A percentile compares a stretch with the other conserved stretches of the same genome.
These are phyloP conservation scores for Asterochloris sp. DNA, from an alignment of 139 green algal genomes.

Conservation along the genomic window DNA sequence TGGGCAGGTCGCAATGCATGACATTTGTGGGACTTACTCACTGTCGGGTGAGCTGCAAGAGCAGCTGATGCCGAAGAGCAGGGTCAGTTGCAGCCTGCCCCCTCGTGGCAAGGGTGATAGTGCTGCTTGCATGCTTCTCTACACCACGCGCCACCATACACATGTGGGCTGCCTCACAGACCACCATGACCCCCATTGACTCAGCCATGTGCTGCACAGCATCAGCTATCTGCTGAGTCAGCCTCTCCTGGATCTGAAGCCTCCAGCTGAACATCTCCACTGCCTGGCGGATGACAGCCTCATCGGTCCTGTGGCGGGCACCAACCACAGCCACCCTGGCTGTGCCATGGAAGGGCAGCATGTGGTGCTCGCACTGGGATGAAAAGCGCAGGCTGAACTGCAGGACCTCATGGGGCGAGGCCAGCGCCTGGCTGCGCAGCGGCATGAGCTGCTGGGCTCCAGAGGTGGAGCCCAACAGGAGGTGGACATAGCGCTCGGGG, in stretches of 20 bases:
- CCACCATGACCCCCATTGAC: conserved; percentile 64
- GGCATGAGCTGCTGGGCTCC: conserved; percentile 44
- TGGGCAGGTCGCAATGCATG: no score
- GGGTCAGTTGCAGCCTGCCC: conserved; percentile 43
- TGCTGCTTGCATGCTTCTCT: conserved; percentile 80
- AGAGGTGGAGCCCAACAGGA: conserved; percentile 55
- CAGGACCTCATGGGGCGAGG: conserved; percentile 1
- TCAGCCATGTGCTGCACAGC: conserved; percentile 38
- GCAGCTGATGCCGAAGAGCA: conserved; percentile 20
- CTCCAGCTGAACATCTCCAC: conserved; percentile 58
- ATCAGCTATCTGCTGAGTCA: conserved; percentile 84
- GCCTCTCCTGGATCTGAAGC: conserved; percentile 82
- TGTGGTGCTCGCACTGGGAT: conserved; percentile 93
- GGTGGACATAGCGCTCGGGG: conserved; percentile 47
- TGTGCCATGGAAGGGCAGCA: conserved; percentile 93
- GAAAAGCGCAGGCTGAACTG: conserved; percentile 23
- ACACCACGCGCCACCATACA: conserved; percentile 96
- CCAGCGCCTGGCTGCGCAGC: background rate
- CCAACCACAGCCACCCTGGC: conserved; percentile 51
- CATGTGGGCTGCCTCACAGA: conserved; percentile 87
- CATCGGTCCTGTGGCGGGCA: no score
- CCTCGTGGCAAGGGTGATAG: conserved; percentile 53
- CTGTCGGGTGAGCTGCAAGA: conserved; percentile 9
- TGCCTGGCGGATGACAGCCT: conserved; percentile 5
- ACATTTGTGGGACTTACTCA: no score